phyloP scores from a whole-genome alignment of 257 asterid genomes.

The Solanum chilense region DNA sequence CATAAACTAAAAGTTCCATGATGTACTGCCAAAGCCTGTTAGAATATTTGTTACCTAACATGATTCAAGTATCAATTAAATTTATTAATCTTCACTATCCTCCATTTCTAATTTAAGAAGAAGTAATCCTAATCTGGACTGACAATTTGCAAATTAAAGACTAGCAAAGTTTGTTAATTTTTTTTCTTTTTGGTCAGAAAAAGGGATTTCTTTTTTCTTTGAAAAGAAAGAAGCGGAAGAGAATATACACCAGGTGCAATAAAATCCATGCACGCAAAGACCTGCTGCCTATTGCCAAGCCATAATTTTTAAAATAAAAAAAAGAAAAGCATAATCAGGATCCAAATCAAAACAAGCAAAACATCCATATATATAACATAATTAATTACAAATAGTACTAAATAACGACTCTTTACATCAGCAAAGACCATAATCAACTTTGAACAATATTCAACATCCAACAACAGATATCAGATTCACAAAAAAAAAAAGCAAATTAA shows the following conservation, averaged over 20 bases:
- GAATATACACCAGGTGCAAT: neutral
- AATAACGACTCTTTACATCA: neutral
- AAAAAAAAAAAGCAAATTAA: neutral
- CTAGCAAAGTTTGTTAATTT: neutral
- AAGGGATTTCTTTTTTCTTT: neutral
- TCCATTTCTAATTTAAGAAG: neutral
- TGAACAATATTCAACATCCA: conserved; percentile 3
- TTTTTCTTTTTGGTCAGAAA: neutral
- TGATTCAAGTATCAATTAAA: neutral
- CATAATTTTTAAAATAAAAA: too few relatives aligned
- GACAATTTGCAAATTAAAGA: neutral
- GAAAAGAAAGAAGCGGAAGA: neutral
- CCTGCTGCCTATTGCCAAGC: neutral
- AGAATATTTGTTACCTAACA: neutral
- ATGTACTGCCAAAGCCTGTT: neutral
- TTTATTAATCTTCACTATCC: neutral
- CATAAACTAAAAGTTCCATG: neutral
- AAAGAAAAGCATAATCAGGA: neutral
- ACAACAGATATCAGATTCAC: neutral
- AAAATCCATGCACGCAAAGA: neutral
- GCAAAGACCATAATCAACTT: conserved; percentile 5
- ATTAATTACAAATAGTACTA: neutral
- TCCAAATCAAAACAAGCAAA: neutral
- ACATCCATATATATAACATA: neutral
- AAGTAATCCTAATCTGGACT: neutral